Percentiles rank a stretch among this genome's conserved stretches.
Conservation (phyloP, 2,329 filamentous ascomycete genomes). For the Trichoderma arundinaceum region DNA sequence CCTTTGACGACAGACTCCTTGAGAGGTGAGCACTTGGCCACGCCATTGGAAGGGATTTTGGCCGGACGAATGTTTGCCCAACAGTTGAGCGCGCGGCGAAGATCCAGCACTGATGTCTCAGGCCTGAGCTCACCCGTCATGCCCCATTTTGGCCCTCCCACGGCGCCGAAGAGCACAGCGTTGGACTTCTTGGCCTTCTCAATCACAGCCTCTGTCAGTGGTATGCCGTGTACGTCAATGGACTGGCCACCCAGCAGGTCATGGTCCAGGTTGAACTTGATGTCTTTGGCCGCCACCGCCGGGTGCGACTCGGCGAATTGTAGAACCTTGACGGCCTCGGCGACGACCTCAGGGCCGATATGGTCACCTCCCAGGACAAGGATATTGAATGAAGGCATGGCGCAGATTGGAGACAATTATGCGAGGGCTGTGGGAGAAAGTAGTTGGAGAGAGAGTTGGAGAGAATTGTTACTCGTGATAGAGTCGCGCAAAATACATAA, state of each 20-base stretch:
- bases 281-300: too few relatives aligned
- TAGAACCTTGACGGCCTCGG: too few relatives aligned
- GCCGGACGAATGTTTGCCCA: background rate
- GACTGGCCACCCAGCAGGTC: background rate
- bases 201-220: background rate
- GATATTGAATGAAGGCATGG: too few relatives aligned
- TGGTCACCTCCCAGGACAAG: too few relatives aligned
- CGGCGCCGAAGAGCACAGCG: background rate
- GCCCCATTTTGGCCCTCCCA: background rate
- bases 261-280: too few relatives aligned
- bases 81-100: background rate
- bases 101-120: background rate
- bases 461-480: too few relatives aligned
- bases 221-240: background rate
- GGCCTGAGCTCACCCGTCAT: background rate
- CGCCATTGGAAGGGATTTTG: background rate
- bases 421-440: too few relatives aligned
- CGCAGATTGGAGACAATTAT: too few relatives aligned
- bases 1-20: background rate
- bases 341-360: too few relatives aligned
- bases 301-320: too few relatives aligned
- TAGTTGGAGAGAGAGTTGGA: too few relatives aligned
- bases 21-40: background rate
- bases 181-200: background rate
- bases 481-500: too few relatives aligned